A percentile compares a stretch with the other conserved stretches of the same genome.
Evolutionary conservation across 352 stramenopile species (phyloP).

Genomic region (Phytophthora pseudosyringae): DNA sequence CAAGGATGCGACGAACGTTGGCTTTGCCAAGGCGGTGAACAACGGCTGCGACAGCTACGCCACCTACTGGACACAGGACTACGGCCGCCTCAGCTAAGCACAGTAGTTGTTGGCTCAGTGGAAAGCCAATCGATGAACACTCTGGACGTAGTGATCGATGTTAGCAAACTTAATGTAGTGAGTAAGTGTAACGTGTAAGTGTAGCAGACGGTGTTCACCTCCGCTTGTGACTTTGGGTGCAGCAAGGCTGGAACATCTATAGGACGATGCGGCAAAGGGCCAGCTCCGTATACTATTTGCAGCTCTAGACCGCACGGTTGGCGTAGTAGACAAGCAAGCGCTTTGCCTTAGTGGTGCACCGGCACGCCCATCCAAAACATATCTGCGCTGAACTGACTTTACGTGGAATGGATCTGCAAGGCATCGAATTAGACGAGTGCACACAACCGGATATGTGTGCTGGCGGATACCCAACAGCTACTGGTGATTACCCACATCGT

Average conservation of each 20-base stretch:
- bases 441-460: constrained; percentile 5
- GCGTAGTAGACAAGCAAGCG: too few species aligned
- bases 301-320: too few species aligned
- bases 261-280: too few species aligned
- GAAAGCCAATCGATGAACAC: constrained; percentile 7
- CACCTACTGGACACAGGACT: constrained; percentile 51
- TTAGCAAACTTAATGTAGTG: too few species aligned
- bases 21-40: constrained; percentile 44
- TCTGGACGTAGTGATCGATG: constrained; percentile 14
- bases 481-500: background rate
- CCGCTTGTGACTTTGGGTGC: too few species aligned
- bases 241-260: too few species aligned
- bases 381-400: too few species aligned
- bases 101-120: constrained; percentile 3
- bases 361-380: too few species aligned
- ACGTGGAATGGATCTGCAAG: too few species aligned
- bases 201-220: background rate
- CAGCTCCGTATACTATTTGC: too few species aligned
- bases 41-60: constrained; percentile 28
- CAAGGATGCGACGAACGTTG: constrained; percentile 35
- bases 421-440: too few species aligned
- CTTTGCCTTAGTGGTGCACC: too few species aligned
- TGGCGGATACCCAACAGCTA: constrained; percentile 2
- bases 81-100: constrained; percentile 19
- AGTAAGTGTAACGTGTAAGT: background rate